Base-by-base conservation (phyloP, 495 filamentous ascomycete species). In the Pyronema domesticum region DNA sequence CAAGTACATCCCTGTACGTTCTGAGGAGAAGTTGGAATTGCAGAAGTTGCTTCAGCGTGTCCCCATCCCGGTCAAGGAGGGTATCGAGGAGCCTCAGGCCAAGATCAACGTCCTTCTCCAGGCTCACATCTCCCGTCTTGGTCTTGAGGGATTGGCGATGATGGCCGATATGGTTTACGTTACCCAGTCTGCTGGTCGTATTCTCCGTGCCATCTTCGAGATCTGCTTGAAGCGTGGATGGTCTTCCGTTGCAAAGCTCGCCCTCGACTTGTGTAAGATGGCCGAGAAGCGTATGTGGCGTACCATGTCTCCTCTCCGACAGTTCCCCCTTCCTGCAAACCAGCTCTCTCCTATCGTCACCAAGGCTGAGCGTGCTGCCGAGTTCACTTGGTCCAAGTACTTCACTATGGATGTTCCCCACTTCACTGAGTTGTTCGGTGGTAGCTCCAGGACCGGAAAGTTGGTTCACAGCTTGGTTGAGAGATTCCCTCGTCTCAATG, bases 121-220 rank as follows among this genome's bases (percentile, higher is more conserved):
- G 62, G 91, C 93, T 10, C 95, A 91, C 64, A 95, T 99, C 53
- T 95, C 89, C 23, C 78, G 93, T 42, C 80, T 99, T 36, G 88
- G 87, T 66, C 79, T 99, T 3, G 89, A 96, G 40, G 91, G 91
- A 1, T 72, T 96, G 55, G 93, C 91, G 7, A 70, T 99, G 59
- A 95, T 96, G 93, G 89, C 93, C 17, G 91, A 99, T 66, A 80
- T 96, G 77, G 89, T 99, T 14, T 99, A 96, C 62, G 89, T 99
- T 53, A 96, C 91, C 0, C 93, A 99, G 66, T 95, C 89, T 11
- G 91, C 91, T 51, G 93, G 91, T 11, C 85, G 91, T 73, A 95
- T 99, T 58, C 74, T 96, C 33, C 80, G 91, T 13, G 91, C 93
- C 0, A 82, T 99, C 19, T 99, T 96, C 60, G 91, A 99, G 68